phyloP scores from a whole-genome alignment of 2,329 filamentous ascomycete genomes.

The Beauveria scarabaeidicola region DNA sequence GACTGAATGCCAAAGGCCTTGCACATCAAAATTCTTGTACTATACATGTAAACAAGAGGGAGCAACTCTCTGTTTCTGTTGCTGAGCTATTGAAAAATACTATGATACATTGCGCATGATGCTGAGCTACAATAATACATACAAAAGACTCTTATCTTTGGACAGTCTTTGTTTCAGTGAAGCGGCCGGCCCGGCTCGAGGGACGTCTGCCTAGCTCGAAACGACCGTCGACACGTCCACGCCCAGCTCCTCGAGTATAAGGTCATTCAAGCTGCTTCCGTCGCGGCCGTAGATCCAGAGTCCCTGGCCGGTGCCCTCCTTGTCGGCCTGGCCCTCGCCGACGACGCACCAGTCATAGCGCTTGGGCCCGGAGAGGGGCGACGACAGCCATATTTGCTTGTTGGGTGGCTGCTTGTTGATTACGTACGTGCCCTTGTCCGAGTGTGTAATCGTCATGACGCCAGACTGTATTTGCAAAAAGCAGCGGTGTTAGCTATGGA shows the following conservation, averaged over 20 bases:
- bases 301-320: constrained; percentile 65
- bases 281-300: constrained; percentile 87
- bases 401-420: constrained; percentile 98
- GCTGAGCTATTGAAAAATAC: background rate
- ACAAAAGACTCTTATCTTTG: background rate
- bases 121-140: background rate
- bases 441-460: constrained; percentile 68
- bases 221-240: constrained; percentile 43
- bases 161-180: background rate
- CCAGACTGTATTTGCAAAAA: constrained; percentile 53
- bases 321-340: constrained; percentile 62
- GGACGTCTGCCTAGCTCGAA: constrained; percentile 17
- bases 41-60: background rate
- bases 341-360: constrained; percentile 81
- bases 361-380: constrained; percentile 84
- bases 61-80: background rate
- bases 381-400: constrained; percentile 95
- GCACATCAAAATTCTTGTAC: background rate
- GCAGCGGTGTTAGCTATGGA: constrained; percentile 12
- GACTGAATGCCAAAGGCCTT: background rate
- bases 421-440: constrained; percentile 71
- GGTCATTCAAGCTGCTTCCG: constrained; percentile 61
- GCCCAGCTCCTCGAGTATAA: constrained; percentile 69
- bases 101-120: background rate
- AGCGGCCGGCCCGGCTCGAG: background rate